Base-by-base conservation (phyloP, 2,329 filamentous ascomycete species). In the Colletotrichum lupini region DNA sequence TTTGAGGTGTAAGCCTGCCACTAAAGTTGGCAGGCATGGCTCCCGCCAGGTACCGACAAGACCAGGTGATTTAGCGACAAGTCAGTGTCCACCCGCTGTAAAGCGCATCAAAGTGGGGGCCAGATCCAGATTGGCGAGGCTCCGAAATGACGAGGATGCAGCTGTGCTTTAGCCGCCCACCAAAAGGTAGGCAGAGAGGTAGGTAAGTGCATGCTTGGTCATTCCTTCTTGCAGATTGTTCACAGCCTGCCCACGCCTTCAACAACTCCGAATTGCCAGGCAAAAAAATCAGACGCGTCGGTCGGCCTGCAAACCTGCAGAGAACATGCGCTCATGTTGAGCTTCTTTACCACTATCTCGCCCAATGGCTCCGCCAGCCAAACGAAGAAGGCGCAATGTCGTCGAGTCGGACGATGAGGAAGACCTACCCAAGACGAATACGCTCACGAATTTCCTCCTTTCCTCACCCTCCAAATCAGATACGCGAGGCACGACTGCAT, bases 301-400 rank as follows among this genome's bases (percentile, higher is more conserved):
- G 26, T 32, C 28, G 37, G 35, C n/a, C 61, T 66, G 67, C 68
- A n/a, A 56, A 19, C 24, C 26, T 26, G 46, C 64, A 65, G 49
- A 71, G 24, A 66, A 56, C 46, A 73, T 61, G 71, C 49, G 28
- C 71, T 58, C 67, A 71, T 73, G 71, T 73, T 71, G 68, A 73
- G 24, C n/a, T 42, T 35, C 30, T 24, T 49, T 37, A 49, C 6
- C 42, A 60, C 30, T 30, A 35, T 63, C 42, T 26, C 2, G 22
- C 46, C 76, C 82, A 77, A 91, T 91, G 89, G 87, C 87, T 78
- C 88, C 88, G 82, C 86, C 87, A 75, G 83, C 88, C 79, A 90
- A 90, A 83, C 87, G 90, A 80, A 88, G 87, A 77, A 89, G 86
- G 85, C 88, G 87, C 77, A 90, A 88, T 80, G 82, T 88, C 77